Conservation (phyloP, 2,329 filamentous ascomycete species). For the Pseudogymnoascus destructans region DNA sequence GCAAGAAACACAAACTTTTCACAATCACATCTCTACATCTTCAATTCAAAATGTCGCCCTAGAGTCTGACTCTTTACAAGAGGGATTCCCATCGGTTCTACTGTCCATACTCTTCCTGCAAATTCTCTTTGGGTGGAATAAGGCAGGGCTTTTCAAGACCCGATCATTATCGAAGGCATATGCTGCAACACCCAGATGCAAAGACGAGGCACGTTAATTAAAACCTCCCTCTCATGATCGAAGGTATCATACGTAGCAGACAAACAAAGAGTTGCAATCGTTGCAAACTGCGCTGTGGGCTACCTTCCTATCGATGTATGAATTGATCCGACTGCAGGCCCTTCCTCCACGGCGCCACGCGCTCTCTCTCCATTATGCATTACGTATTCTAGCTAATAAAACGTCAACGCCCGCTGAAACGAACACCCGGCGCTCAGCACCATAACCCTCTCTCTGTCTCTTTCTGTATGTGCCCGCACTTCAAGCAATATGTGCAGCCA, state of each 20-base stretch:
- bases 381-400: not conserved
- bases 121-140: not conserved
- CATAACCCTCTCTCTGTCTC: not conserved
- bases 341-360: not conserved
- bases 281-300: not conserved
- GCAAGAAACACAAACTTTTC: not conserved
- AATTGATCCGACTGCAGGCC: not conserved
- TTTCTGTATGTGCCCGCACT: not conserved
- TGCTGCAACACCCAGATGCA: not conserved
- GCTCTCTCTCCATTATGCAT: not conserved
- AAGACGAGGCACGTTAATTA: not conserved
- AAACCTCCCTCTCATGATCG: not conserved
- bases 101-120: not conserved
- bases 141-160: not conserved
- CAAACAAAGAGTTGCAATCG: not conserved
- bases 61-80: not conserved
- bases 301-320: not conserved
- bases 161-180: not conserved
- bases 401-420: slow-evolving; percentile 3
- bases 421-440: not conserved
- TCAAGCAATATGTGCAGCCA: not conserved
- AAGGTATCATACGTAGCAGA: not conserved
- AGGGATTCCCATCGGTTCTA: not conserved
- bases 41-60: not conserved
- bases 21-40: not conserved